phyloP scores from a whole-genome alignment of 2,329 filamentous ascomycete genomes.

The Penicillium sp. region DNA sequence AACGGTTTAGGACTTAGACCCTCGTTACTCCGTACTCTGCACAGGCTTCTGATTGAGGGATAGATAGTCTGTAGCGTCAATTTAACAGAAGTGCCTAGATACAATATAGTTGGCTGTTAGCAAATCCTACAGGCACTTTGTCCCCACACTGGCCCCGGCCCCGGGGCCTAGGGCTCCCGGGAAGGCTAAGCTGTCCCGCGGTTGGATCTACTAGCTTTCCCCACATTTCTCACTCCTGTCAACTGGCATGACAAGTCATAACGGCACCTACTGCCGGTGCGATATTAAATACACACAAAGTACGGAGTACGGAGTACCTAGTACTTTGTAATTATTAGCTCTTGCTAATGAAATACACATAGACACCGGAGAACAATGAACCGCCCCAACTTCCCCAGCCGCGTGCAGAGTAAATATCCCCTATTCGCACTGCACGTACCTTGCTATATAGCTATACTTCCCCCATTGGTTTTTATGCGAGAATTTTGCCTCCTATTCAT shows the following conservation, averaged over 20 bases:
- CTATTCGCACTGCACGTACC: too few relatives aligned
- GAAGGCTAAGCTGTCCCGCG: too few relatives aligned
- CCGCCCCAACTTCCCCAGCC: not conserved
- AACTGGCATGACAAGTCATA: not conserved
- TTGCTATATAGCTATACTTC: too few relatives aligned
- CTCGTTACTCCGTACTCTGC: not conserved
- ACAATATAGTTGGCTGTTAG: not conserved
- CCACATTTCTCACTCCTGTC: not conserved
- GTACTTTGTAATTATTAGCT: not conserved
- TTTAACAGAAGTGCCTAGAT: not conserved
- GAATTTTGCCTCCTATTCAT: not conserved
- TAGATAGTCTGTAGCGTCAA: not conserved
- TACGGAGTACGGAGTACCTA: not conserved
- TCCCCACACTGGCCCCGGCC: too few relatives aligned
- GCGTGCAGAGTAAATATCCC: too few relatives aligned
- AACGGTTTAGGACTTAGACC: not conserved
- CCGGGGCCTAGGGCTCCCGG: too few relatives aligned
- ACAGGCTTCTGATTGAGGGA: not conserved
- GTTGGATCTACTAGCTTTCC: not conserved
- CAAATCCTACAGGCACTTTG: not conserved
- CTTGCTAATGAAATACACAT: not conserved
- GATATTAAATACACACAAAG: too few relatives aligned
- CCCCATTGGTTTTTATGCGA: too few relatives aligned
- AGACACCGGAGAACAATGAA: not conserved
- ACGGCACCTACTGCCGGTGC: not conserved